Evolutionary conservation across 176 grass and related monocot genomes (phyloP), one percentile per base, ranked within the genome.

Genomic region (Eleusine indica): DNA sequence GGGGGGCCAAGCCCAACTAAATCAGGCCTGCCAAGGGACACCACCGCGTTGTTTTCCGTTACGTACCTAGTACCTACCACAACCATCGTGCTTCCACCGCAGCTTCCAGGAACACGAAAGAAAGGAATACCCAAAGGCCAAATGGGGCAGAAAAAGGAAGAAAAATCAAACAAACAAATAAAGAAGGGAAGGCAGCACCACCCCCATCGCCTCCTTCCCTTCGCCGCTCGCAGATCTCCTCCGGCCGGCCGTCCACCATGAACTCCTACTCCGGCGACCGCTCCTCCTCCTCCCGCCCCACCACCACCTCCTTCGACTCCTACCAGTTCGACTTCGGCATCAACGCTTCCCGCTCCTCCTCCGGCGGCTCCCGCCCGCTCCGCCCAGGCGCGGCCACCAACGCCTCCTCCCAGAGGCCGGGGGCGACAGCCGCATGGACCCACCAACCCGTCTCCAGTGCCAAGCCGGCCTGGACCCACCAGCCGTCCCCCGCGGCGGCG

Each of bases 271-370:
- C 90, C 81, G 82, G 87, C 65, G 73, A 89, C 69, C 82, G 84
- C 61, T 84, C 88, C 51, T 84, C 84, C 80, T 83, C 84, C 76
- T 83, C 82, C 67, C 81, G 84, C 68, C 66, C 95, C 84, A 73
- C 88, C 77, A 70, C 85, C 85, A 71, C 84, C 72, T 91, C 88
- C 79, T 85, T 96, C 86, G 90, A 96, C 67, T 94, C 96, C 86
- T 99, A 92, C 91, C 76, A 92, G 61, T 99, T 99, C 88, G 96
- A 99, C 88, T 99, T 99, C 83, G 91, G 93, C 37, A 15, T 86
- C 80, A 87, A 87, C 83, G 15, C 75, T 62, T 87, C 83, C 67
- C 90, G 91, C 65, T 80, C 81, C 42, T 81, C 87, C 65, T 91
- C 94, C 25, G 84, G 76, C 61, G 84, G 76, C 66, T 86, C 87